Evolutionary conservation across 306 rosid species (phyloP).

Genomic region (Cicer cuneatum): DNA sequence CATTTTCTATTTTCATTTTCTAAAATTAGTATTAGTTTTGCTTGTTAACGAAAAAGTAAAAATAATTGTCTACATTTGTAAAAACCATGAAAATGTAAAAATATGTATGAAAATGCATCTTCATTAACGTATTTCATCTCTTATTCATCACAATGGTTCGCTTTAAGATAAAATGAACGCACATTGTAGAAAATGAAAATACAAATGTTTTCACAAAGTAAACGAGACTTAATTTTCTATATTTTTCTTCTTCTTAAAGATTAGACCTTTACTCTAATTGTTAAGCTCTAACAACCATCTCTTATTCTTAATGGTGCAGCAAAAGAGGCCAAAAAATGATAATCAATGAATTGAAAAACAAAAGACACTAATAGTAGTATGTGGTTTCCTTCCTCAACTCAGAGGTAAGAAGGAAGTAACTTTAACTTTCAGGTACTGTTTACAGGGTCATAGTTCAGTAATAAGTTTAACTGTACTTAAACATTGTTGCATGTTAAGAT

Average conservation of each 20-base stretch:
- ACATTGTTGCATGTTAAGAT: neutral
- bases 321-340: neutral
- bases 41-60: too few relatives aligned
- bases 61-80: too few relatives aligned
- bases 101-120: too few relatives aligned
- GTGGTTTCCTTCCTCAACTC: neutral
- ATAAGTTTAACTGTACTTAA: conserved; percentile 18
- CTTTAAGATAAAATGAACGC: too few relatives aligned
- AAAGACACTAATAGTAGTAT: neutral
- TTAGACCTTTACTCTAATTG: neutral
- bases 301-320: neutral
- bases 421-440: neutral
- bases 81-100: too few relatives aligned
- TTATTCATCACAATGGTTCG: too few relatives aligned
- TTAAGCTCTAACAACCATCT: neutral
- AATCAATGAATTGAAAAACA: neutral
- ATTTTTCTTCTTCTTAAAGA: neutral
- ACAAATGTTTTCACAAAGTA: too few relatives aligned
- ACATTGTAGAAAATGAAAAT: too few relatives aligned
- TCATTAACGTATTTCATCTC: too few relatives aligned
- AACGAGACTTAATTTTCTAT: neutral
- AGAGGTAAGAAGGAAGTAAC: neutral
- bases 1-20: too few relatives aligned
- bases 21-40: too few relatives aligned
- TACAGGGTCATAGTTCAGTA: neutral